A percentile compares a stretch with the other conserved stretches of the same genome.
phyloP scores from a whole-genome alignment of 2,329 filamentous ascomycete genomes.

The Arthroderma uncinatum region DNA sequence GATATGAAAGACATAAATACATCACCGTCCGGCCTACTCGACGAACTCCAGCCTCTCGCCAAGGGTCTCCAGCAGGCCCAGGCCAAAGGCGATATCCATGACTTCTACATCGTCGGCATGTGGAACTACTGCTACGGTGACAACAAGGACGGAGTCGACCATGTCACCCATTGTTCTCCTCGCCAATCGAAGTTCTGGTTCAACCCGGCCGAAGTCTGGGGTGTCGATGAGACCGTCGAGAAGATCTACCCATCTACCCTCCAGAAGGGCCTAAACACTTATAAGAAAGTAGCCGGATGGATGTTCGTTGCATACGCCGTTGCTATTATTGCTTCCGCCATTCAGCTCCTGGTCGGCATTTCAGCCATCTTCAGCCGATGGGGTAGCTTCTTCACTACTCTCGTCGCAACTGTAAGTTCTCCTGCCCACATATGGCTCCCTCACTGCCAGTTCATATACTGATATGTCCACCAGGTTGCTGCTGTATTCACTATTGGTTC shows the following conservation, averaged over 20 bases:
- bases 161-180: constrained; percentile 53
- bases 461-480: constrained; percentile 31
- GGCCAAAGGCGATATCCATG: constrained; percentile 47
- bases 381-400: constrained; percentile 70
- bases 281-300: constrained; percentile 65
- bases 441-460: not conserved
- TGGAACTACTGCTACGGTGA: constrained; percentile 74
- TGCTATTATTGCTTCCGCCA: constrained; percentile 55
- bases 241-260: constrained; percentile 58
- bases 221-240: constrained; percentile 47
- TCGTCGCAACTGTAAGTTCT: constrained; percentile 56
- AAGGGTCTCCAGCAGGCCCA: constrained; percentile 29
- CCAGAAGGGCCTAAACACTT: constrained; percentile 56
- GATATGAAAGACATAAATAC: constrained; percentile 52
- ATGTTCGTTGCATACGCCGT: constrained; percentile 72
- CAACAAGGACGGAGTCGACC: constrained; percentile 42
- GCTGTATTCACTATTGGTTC: constrained; percentile 51
- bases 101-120: constrained; percentile 70
- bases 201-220: constrained; percentile 56
- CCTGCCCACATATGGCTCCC: constrained; percentile 23
- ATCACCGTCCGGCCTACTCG: constrained; percentile 30
- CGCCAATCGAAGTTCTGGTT: constrained; percentile 67
- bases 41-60: constrained; percentile 25
- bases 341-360: constrained; percentile 66
- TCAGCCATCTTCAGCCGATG: constrained; percentile 72